Evolutionary conservation across 2,329 filamentous ascomycete genomes (phyloP).

Genomic region (Verticillium longisporum): DNA sequence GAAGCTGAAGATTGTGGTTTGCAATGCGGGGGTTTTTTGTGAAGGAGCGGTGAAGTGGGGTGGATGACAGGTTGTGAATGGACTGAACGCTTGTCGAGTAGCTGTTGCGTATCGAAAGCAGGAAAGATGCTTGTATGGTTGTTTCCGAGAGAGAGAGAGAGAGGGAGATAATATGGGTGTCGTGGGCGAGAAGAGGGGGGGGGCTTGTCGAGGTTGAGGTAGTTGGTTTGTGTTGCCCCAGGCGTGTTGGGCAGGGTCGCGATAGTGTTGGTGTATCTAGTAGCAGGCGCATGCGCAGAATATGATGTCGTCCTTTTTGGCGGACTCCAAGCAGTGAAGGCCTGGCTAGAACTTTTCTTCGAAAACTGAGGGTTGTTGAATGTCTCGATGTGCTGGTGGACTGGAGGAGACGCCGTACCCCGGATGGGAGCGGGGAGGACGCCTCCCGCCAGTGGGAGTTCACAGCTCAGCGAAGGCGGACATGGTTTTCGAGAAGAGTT

Average conservation of each 20-base stretch:
- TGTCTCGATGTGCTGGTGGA: conserved; percentile 80
- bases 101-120: neutral
- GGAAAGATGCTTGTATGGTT: neutral
- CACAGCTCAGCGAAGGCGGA: conserved; percentile 86
- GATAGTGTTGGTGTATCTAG: neutral
- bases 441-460: conserved; percentile 72
- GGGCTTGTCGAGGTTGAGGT: neutral
- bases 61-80: neutral
- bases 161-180: too few relatives aligned
- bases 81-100: neutral
- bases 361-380: conserved; percentile 42
- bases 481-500: conserved; percentile 73
- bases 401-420: conserved; percentile 57
- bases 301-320: neutral
- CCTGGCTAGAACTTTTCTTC: conserved; percentile 60
- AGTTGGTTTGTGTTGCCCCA: conserved; percentile 1
- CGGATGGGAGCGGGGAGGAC: conserved; percentile 24
- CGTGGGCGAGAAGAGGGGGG: neutral
- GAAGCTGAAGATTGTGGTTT: too few relatives aligned
- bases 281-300: neutral
- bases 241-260: neutral
- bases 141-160: too few relatives aligned
- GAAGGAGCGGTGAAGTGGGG: neutral
- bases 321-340: conserved; percentile 35
- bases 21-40: neutral